phyloP scores from a whole-genome alignment of 2,329 filamentous ascomycete genomes.

The Aspergillus unguis region DNA sequence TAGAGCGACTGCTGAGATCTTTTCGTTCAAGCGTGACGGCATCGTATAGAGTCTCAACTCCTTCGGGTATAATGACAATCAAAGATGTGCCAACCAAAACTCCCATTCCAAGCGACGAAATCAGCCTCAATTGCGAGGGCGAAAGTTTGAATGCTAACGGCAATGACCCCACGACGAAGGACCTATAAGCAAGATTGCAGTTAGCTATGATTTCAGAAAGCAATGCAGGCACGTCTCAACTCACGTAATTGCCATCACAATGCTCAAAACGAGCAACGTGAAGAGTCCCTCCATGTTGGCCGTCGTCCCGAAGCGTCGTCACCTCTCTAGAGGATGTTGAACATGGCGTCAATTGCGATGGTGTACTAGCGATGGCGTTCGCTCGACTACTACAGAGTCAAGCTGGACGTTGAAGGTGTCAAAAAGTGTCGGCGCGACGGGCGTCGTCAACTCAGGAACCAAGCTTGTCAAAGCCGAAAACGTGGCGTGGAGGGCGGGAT shows the following conservation, averaged over 20 bases:
- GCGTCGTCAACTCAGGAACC: not conserved
- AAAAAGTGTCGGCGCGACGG: not conserved
- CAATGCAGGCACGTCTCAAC: conserved; percentile 20
- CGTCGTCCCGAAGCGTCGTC: conserved; percentile 30
- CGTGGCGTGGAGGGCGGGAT: conserved; percentile 20
- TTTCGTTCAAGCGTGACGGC: conserved; percentile 39
- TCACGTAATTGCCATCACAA: conserved; percentile 64
- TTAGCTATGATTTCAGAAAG: conserved; percentile 7
- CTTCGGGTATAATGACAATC: conserved; percentile 96
- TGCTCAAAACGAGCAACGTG: conserved; percentile 62
- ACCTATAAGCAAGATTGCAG: conserved; percentile 53
- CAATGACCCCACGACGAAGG: conserved; percentile 86
- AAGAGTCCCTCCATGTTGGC: conserved; percentile 60
- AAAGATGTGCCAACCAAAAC: conserved; percentile 92
- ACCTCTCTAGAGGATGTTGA: conserved; percentile 26
- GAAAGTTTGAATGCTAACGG: conserved; percentile 87
- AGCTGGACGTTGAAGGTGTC: not conserved
- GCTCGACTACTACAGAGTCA: not conserved
- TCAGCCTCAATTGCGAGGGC: conserved; percentile 78
- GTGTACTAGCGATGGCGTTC: not conserved
- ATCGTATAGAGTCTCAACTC: conserved; percentile 81
- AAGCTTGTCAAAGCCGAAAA: conserved; percentile 13
- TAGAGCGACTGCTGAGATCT: conserved; percentile 28
- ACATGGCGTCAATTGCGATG: conserved; percentile 26
- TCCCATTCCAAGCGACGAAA: conserved; percentile 89